Evolutionary conservation across 2,329 filamentous ascomycete genomes (phyloP), one percentile per base, ranked within the genome.

Genomic region (Paraphaeosphaeria minitans): DNA sequence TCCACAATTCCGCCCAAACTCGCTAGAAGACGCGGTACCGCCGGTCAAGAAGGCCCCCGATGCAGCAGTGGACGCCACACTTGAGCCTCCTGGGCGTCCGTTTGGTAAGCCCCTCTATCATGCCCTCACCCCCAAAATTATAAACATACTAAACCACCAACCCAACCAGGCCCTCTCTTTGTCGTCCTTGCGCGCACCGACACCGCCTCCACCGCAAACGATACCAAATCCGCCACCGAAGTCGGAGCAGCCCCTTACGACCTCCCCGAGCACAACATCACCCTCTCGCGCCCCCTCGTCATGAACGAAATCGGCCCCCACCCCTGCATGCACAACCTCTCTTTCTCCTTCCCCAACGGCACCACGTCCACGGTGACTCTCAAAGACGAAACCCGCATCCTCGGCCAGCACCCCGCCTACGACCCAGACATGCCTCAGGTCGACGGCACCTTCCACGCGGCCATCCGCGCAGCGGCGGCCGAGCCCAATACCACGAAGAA

Each of bases 1-100:
- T 73, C 88, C 88, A 9, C 88, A 91, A 66, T 89, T 89, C 69
- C 82, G 86, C 6, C 88, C 87, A n/a, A 84, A 89, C 63, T 80
- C 75, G 33, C 60, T 64, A 5, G 59, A 57, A 4, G 67, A 73
- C 22, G 27, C 66, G 8, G 35, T 22, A 13, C 10, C 13, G 14
- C 4, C 42, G 35, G 24, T 27, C 27, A 31, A 3, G 7, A 12
- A 27, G 24, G 22, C 45, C 16, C n/a, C 43, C n/a, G 24, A 48
- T 9, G 14, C 51, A 14, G 6, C 5, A 16, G 22, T 31, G 13
- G 22, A 47, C 21, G 48, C 55, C 12, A 16, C 24, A 9, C 24
- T 7, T 37, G 1, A 19, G 2, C 31, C 43, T 16, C 14, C 21
- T 14, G 14, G 14, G 19, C 7, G 35, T 14, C 14, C 16, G 24